phyloP scores from a whole-genome alignment of 2,329 filamentous ascomycete species.

The Trichoderma sp. region DNA sequence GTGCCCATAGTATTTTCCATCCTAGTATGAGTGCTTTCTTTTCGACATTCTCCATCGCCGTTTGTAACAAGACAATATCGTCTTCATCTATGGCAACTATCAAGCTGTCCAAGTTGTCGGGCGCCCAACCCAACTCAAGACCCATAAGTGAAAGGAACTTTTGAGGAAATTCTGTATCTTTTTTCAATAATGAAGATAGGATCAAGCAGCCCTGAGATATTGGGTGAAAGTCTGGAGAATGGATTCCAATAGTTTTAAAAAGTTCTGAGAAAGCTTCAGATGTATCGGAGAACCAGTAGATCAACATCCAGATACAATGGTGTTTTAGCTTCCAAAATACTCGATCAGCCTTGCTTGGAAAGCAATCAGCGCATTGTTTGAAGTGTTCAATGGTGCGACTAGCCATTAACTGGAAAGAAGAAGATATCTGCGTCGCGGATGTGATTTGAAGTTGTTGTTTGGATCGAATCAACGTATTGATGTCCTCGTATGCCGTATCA shows the following conservation, averaged over 20 bases:
- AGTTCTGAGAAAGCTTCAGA: background rate
- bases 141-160: background rate
- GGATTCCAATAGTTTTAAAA: background rate
- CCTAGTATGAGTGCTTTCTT: too few species aligned
- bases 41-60: background rate
- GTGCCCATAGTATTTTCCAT: too few species aligned
- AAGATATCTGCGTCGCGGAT: background rate
- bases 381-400: background rate
- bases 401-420: background rate
- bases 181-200: background rate
- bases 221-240: background rate
- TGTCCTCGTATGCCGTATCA: background rate
- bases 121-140: rapidly evolving
- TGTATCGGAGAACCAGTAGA: background rate
- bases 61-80: background rate
- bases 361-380: background rate
- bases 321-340: background rate
- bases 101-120: background rate
- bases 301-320: background rate
- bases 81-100: background rate
- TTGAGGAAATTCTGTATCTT: background rate
- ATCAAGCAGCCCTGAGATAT: background rate
- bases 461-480: background rate
- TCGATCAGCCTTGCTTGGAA: background rate
- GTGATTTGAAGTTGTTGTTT: background rate